Evolutionary conservation across 306 rosid species (phyloP).

Genomic region (Cercis canadensis): DNA sequence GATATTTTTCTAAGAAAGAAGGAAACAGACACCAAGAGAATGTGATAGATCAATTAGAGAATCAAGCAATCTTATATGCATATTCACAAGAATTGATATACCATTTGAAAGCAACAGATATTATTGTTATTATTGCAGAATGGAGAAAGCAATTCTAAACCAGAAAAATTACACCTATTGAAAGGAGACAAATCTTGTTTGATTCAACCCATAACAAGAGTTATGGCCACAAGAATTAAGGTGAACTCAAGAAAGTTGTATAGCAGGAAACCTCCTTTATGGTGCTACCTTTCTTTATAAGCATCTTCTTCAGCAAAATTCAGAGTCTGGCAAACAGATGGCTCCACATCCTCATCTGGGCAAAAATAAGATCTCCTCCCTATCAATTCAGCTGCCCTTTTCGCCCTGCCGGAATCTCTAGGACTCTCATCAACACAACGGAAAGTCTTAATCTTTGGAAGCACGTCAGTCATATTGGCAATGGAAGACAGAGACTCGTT

Average conservation of each 20-base stretch:
- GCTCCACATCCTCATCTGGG: conserved; percentile 40
- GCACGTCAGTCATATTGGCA: conserved; percentile 38
- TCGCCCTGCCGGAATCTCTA: conserved; percentile 87
- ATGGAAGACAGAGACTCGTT: conserved; percentile 11
- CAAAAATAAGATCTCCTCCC: conserved; percentile 60
- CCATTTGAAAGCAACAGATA: conserved; percentile 32
- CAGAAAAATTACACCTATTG: neutral
- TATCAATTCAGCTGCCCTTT: conserved; percentile 67
- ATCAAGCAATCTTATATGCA: neutral
- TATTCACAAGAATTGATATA: conserved; percentile 1
- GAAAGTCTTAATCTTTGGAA: conserved; percentile 67
- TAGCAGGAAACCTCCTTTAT: neutral
- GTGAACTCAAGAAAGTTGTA: conserved; percentile 35
- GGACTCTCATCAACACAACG: conserved; percentile 60
- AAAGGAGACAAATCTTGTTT: conserved; percentile 7
- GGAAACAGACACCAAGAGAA: too few species aligned
- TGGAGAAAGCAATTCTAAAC: conserved; percentile 2
- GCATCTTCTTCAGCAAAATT: conserved; percentile 61
- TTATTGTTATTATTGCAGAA: conserved; percentile 20
- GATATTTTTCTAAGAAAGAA: too few species aligned
- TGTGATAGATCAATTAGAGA: neutral
- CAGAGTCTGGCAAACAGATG: conserved; percentile 63
- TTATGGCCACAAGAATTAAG: conserved; percentile 23
- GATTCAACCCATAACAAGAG: conserved; percentile 23
- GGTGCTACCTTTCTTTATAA: conserved; percentile 35